Conservation (phyloP, 495 filamentous ascomycete species). For the Aspergillus nidulans region DNA sequence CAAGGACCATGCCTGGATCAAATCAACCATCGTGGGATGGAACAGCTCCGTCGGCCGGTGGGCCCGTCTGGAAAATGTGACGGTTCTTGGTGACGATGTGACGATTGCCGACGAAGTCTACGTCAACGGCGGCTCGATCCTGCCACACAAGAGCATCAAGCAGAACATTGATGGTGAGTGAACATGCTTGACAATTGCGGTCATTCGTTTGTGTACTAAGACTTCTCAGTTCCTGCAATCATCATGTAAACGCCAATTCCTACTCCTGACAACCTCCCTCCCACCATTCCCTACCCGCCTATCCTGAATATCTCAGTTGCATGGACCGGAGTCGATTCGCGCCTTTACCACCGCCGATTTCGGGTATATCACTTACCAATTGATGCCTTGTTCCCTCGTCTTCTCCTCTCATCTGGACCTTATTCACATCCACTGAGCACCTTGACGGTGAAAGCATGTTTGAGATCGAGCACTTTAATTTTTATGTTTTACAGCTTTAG, state of each 20-base stretch:
- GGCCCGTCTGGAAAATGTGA: constrained; percentile 96
- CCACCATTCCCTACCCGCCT: constrained; percentile 22
- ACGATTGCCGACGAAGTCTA: constrained; percentile 98
- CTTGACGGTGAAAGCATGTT: constrained; percentile 25
- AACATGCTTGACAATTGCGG: background rate
- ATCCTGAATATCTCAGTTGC: constrained; percentile 29
- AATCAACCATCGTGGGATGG: constrained; percentile 99
- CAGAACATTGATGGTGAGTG: constrained; percentile 84
- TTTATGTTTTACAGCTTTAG: constrained; percentile 13
- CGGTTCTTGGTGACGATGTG: constrained; percentile 97
- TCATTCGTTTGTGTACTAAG: background rate
- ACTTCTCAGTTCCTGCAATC: constrained; percentile 63
- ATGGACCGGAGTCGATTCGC: constrained; percentile 43
- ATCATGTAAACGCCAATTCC: constrained; percentile 64
- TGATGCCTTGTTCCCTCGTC: constrained; percentile 9
- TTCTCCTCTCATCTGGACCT: background rate
- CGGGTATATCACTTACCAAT: constrained; percentile 11
- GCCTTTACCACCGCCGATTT: constrained; percentile 30
- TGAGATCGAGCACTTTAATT: constrained; percentile 5
- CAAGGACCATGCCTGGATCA: constrained; percentile 99
- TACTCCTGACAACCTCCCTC: constrained; percentile 11
- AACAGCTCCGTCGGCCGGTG: constrained; percentile 94
- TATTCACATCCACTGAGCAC: constrained; percentile 11
- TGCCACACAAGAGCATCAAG: constrained; percentile 99
- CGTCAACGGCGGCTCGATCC: constrained; percentile 93